Evolutionary conservation across 345 rosid genomes (phyloP).

Genomic region (Lepidium sativum): DNA sequence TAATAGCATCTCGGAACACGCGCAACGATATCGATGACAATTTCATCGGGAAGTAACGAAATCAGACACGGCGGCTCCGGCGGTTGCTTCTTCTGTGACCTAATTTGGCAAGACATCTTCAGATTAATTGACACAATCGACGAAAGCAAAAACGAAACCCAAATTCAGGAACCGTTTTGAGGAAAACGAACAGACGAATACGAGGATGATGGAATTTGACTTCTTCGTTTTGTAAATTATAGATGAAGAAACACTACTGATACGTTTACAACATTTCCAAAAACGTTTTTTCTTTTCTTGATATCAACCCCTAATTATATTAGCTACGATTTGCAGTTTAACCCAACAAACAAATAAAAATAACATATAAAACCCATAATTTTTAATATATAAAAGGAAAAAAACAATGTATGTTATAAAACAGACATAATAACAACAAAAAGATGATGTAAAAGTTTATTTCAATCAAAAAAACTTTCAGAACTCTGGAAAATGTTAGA

Average conservation of each 20-base stretch:
- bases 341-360: background rate
- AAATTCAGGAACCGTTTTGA: background rate
- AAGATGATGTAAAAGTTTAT: too few species aligned
- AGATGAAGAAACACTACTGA: background rate
- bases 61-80: slow-evolving; percentile 4
- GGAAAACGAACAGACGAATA: background rate
- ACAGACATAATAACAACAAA: too few species aligned
- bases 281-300: too few species aligned
- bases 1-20: slow-evolving; percentile 10
- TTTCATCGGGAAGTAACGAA: slow-evolving; percentile 12
- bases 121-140: background rate
- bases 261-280: background rate
- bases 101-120: slow-evolving; percentile 8
- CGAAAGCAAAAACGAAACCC: background rate
- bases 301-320: background rate
- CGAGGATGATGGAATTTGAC: background rate
- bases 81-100: slow-evolving; percentile 15
- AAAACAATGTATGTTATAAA: too few species aligned
- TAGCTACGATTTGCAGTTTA: too few species aligned
- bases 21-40: slow-evolving; percentile 8
- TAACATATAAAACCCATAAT: background rate
- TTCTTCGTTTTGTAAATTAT: too few species aligned
- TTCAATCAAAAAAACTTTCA: too few species aligned
- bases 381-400: background rate
- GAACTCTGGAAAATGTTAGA: too few species aligned